phyloP scores from a whole-genome alignment of 345 rosid genomes.

The Syzygium jambos region DNA sequence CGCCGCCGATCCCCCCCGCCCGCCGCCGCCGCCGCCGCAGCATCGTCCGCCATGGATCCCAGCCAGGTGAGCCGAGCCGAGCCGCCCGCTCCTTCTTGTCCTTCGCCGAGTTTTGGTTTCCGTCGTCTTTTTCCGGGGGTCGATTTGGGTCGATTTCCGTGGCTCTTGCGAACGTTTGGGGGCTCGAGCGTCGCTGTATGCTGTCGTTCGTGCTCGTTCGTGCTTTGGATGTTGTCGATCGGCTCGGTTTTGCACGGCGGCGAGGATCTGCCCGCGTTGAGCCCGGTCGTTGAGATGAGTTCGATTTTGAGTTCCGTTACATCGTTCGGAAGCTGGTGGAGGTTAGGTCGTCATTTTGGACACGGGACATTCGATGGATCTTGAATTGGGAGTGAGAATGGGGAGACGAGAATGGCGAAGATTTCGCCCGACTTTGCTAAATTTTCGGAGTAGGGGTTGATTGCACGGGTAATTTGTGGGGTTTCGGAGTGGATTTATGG shows the following conservation, averaged over 20 bases:
- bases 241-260: not conserved
- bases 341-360: not conserved
- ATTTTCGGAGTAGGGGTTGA: not conserved
- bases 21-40: too few species aligned
- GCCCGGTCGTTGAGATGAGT: not conserved
- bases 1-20: not conserved
- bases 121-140: too few species aligned
- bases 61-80: conserved; percentile 35
- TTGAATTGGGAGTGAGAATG: not conserved
- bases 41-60: conserved; percentile 21
- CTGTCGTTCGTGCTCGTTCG: not conserved
- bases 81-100: not conserved
- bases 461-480: not conserved
- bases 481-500: not conserved
- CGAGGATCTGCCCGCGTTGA: not conserved
- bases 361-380: not conserved
- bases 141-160: not conserved
- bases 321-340: fast-evolving
- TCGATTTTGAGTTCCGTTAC: not conserved
- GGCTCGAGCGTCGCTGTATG: not conserved
- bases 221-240: not conserved
- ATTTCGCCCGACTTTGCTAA: not conserved
- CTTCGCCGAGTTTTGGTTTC: not conserved
- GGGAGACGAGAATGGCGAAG: not conserved
- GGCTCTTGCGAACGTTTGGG: not conserved